Evolutionary conservation across 345 rosid species (phyloP).

Genomic region (Populus simonii): DNA sequence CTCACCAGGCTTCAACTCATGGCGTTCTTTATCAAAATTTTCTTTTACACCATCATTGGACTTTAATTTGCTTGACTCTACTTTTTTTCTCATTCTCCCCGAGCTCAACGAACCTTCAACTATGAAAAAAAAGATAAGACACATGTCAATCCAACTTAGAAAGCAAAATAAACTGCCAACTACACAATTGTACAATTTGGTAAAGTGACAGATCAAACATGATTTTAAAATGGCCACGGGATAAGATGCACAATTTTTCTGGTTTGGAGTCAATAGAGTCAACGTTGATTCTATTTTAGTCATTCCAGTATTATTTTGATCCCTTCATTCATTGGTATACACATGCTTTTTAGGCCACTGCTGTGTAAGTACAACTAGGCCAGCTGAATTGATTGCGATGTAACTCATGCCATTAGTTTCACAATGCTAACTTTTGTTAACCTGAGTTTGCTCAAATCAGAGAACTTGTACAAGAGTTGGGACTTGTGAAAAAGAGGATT

Average conservation of each 20-base stretch:
- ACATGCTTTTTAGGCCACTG: background rate
- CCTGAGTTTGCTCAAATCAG: background rate
- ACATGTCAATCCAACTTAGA: background rate
- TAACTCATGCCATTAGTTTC: background rate
- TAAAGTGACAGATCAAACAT: background rate
- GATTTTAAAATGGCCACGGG: background rate
- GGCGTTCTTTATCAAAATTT: conserved; percentile 24
- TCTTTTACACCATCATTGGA: conserved; percentile 16
- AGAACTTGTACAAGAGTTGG: background rate
- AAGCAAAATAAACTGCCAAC: background rate
- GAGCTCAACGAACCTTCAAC: conserved; percentile 78
- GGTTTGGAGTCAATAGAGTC: background rate
- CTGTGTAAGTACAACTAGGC: background rate
- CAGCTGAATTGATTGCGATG: background rate
- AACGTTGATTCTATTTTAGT: background rate
- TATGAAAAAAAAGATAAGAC: conserved; percentile 19
- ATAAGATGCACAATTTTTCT: background rate
- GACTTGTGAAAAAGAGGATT: background rate
- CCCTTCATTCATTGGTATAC: background rate
- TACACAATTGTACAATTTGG: background rate
- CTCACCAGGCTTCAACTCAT: conserved; percentile 37
- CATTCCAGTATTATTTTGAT: background rate
- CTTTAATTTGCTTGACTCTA: conserved; percentile 35
- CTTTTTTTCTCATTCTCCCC: conserved; percentile 44
- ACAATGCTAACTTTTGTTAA: background rate